Evolutionary conservation across 2,329 filamentous ascomycete genomes (phyloP).

Genomic region (Xenosphaeropsis pyriputrescens): DNA sequence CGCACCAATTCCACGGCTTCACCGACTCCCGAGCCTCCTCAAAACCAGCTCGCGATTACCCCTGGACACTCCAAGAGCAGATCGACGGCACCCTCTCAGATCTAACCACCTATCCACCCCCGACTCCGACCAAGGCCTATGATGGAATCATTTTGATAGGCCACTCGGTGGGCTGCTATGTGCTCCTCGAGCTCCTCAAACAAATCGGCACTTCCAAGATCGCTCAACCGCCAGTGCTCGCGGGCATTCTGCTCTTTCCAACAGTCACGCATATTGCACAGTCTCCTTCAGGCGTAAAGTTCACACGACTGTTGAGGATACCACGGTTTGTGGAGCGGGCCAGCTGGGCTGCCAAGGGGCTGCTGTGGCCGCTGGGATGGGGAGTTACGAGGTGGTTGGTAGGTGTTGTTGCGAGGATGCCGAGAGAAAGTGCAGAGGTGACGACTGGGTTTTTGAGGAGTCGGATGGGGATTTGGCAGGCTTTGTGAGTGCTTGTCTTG

Average conservation of each 20-base stretch:
- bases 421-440: constrained; percentile 29
- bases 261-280: constrained; percentile 57
- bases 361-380: constrained; percentile 27
- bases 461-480: constrained; percentile 42
- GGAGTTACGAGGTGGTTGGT: constrained; percentile 27
- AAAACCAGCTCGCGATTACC: constrained; percentile 16
- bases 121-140: constrained; percentile 23
- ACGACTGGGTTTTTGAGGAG: constrained; percentile 40
- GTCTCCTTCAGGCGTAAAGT: constrained; percentile 41
- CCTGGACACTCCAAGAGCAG: constrained; percentile 35
- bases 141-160: constrained; percentile 52
- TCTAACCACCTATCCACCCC: constrained; percentile 10
- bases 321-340: constrained; percentile 12
- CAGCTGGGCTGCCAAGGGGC: constrained; percentile 9
- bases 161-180: constrained; percentile 63
- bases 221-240: constrained; percentile 11
- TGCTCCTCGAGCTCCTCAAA: constrained; percentile 52
- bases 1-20: constrained; percentile 32
- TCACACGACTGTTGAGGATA: constrained; percentile 26
- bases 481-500: constrained; percentile 21
- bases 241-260: constrained; percentile 56
- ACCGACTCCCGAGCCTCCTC: constrained; percentile 25
- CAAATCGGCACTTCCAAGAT: constrained; percentile 6
- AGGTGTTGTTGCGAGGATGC: constrained; percentile 28
- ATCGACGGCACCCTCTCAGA: constrained; percentile 19